These are phyloP conservation scores for Penicillium concentricum DNA, from an alignment of 2,329 filamentous ascomycete species.

Conservation along the genomic window DNA sequence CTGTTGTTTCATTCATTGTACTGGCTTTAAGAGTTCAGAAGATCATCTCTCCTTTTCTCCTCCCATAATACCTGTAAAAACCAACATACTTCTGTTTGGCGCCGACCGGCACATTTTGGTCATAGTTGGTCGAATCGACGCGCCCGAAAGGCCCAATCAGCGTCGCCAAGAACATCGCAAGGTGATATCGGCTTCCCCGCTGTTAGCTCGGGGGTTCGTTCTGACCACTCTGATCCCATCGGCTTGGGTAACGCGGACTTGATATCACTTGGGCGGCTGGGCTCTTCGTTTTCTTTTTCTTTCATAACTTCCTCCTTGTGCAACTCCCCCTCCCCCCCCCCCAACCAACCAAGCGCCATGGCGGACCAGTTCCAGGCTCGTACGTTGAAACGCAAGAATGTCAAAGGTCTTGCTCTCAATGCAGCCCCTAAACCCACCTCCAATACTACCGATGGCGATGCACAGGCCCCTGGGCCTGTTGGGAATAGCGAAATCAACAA, in stretches of 20 bases:
- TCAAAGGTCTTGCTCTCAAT: constrained; percentile 89
- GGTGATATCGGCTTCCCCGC: constrained; percentile 31
- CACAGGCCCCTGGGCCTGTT: constrained; percentile 59
- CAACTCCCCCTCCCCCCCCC: constrained; percentile 1
- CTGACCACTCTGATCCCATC: constrained; percentile 17
- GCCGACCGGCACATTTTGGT: constrained; percentile 16
- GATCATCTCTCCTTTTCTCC: constrained; percentile 1
- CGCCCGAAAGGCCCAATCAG: constrained; percentile 29
- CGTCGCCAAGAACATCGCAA: constrained; percentile 27
- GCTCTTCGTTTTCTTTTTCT: constrained; percentile 2
- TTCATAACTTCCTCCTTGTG: constrained; percentile 1
- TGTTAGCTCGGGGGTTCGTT: constrained; percentile 23
- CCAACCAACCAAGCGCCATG: constrained; percentile 41
- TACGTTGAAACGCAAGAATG: constrained; percentile 98
- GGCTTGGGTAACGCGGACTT: constrained; percentile 8
- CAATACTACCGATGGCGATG: constrained; percentile 70
- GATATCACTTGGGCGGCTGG: background rate
- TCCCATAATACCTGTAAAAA: background rate
- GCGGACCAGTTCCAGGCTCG: constrained; percentile 62
- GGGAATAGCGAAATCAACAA: constrained; percentile 60
- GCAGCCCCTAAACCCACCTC: constrained; percentile 68
- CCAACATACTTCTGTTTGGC: constrained; percentile 12
- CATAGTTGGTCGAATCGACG: constrained; percentile 23
- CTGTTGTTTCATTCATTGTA: constrained; percentile 20
- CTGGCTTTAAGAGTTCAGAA: constrained; percentile 3